Base-by-base conservation (phyloP, 2,329 filamentous ascomycete genomes). In the Phaeosphaeria sp. region DNA sequence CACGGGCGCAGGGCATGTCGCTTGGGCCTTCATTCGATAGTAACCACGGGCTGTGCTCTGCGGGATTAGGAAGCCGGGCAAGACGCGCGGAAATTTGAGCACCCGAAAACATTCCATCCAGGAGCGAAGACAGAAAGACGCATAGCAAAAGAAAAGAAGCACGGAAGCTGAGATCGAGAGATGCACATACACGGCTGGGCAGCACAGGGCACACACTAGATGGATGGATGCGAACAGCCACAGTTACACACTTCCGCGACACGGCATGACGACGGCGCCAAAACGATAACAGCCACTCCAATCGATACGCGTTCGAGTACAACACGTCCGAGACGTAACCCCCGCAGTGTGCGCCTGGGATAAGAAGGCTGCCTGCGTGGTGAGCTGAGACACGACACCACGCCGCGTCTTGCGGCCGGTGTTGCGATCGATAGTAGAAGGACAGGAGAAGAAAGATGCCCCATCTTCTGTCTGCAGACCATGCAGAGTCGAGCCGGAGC, bases 231-330 rank as follows among this genome's bases (percentile, higher is more conserved):
- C 58, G 55, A 59, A 57, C 65, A 71, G 70, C 70, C 72, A 66
- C 63, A 22, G 68, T 73, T 62, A 69, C 67, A 71, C 68, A 62
- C 60, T 30, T 51, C 57, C 51, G 49, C 63, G 60, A 68, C 68
- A 72, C 71, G 69, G 70, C 72, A 75, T 74, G 73, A 66, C 59
- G 63, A 55, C 63, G 66, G 71, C 67, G 66, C 69, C 68, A 68
- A 66, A 59, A 57, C 69, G 63, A 72, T 68, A 72, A 64, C 65
- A 68, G 45, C 64, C 51, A 63, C 30, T 56, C 60, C 65, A 67
- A 64, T 64, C 66, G 21, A 68, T 54, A 49, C 51, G 44, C 24
- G 45, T 45, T 42, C 56, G 39, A 49, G 17, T 36, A n/a, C n/a
- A n/a, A 36, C 30, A 36, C 30, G 24, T 6, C 49, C 56, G 59